Evolutionary conservation across 2,329 filamentous ascomycete species (phyloP), one percentile per base, ranked within the genome.

Genomic region (Trichoderma atroviride): DNA sequence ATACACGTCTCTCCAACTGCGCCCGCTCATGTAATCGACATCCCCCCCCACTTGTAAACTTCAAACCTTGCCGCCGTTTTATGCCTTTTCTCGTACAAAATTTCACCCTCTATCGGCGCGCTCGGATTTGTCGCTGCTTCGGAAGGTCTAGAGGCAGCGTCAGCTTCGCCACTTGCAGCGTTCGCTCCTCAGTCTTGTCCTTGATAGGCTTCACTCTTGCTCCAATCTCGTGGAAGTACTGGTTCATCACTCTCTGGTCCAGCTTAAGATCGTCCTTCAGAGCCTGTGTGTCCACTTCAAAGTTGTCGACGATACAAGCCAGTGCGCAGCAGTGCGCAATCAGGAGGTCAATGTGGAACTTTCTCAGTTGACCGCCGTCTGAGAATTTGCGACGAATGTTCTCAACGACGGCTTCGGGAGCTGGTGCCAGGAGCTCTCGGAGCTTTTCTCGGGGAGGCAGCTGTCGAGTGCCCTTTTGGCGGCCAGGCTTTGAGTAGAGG

Each of bases 81-180:
- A 31, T 43, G 43, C 19, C 29, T 47, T 58, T 29, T 58, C 4
- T 27, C 22, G 9, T 58, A 27, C 37, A 37, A 2, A 59, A 16
- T 7, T 6, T 24, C n/a, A 5, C 19, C 55, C 11, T 19, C 55
- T 57, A 71, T 31, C 69, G 74, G 61, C 9, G 85, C 33, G 68
- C 70, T 22, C 62, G 65, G 65, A 80, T 78, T 29, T 77, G 75
- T 63, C 78, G 76, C 74, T 81, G 79, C 82, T 91, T 94, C 1
- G 95, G 96, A 78, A 97, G 97, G 70, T 90, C 86, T 58, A 97
- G 82, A 3, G 96, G 96, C 71, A 97, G 79, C 74, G 86, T 88
- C 75, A 98, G 82, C 74, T 89, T 89, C 14, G 92, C 94, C 61
- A 94, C 81, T 70, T 86, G 81, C 35, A 79, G 74, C 69, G 79